phyloP scores from a whole-genome alignment of 1,284 basidiomycete genomes.

The Pseudozyma sp. region DNA sequence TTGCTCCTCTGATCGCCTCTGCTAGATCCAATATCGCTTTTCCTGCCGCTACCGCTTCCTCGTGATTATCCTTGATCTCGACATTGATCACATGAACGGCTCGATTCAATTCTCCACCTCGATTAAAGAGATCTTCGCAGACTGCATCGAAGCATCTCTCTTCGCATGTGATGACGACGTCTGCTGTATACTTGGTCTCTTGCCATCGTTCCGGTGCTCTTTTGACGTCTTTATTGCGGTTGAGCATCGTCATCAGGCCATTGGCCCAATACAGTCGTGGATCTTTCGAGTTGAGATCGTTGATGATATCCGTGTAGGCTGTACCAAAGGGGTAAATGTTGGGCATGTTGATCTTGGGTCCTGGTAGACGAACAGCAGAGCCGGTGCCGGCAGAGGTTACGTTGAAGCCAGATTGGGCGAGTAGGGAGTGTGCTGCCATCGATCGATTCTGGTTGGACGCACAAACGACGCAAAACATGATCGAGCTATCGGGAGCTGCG shows the following conservation, averaged over 20 bases:
- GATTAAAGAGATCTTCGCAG: constrained; percentile 90
- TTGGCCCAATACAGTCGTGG: constrained; percentile 87
- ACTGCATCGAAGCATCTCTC: constrained; percentile 98
- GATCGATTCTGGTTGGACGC: constrained; percentile 99
- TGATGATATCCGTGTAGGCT: constrained; percentile 96
- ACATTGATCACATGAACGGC: constrained; percentile 97
- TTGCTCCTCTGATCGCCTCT: constrained; percentile 85
- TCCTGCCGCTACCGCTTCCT: constrained; percentile 95
- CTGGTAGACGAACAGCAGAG: constrained; percentile 94
- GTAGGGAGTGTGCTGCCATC: constrained; percentile 96
- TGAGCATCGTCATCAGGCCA: constrained; percentile 95
- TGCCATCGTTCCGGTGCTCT: constrained; percentile 96
- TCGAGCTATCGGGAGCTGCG: constrained; percentile 24
- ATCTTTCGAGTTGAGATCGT: constrained; percentile 90
- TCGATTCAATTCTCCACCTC: constrained; percentile 91
- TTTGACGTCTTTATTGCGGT: constrained; percentile 93
- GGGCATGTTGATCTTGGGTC: constrained; percentile 94
- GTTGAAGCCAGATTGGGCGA: constrained; percentile 85
- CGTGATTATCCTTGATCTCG: constrained; percentile 99
- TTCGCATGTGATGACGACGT: constrained; percentile 98
- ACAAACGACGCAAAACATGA: constrained; percentile 91
- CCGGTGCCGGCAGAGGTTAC: constrained; percentile 97
- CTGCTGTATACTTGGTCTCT: constrained; percentile 84
- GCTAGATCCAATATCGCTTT: constrained; percentile 95
- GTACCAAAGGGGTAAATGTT: constrained; percentile 98